Base-by-base conservation (phyloP, 371 early-diverging fungal genomes). In the Lichtheimia ramosa region DNA sequence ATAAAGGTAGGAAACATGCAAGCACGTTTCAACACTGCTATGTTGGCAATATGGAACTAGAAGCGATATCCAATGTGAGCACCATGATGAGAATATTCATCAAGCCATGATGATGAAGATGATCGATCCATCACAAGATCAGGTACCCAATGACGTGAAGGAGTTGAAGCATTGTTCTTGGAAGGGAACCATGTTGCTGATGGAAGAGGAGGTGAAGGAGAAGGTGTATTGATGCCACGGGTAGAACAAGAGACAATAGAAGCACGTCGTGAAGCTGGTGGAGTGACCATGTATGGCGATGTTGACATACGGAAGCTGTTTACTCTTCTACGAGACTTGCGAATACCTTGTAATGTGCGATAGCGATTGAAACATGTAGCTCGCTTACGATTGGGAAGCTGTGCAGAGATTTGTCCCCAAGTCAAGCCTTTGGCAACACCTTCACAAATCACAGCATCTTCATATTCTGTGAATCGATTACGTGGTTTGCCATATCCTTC, bases 281-380 rank as follows among this genome's bases (percentile, higher is more conserved):
- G 46, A n/a, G 46, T 46, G 10, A 46, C 21, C n/a, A 21, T n/a
- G 46, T 46, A 46, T 4, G 46, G 21, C 16, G 46, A 46, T 8
- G 46, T 46, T 5, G 21, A 21, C 46, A 46, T n/a, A n/a, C 46
- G 46, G 21, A 18, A 46, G 46, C 46, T 46, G 10, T 10, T 34
- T 0, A 34, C 34, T 34, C 34, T 25, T 59, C 67, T 69, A 43
- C 75, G 75, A 15, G 79, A 73, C 66, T 73, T 78, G 12, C 79
- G 71, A 24, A 71, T 71, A 5, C 79, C 79, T 64, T 71, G 73
- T 10, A 78, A 43, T 0, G 79, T 78, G 46, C 73, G 62, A 27
- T 73, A 78, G 27, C 79, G 71, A 48, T 78, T 78, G 54, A 73
- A 78, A 54, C 79, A 78, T 5, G 79, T 78, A 13, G 79, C 79